Percentiles rank a stretch among this genome's conserved stretches.
Evolutionary conservation across 2,329 filamentous ascomycete genomes (phyloP).

Genomic region (Epicoccum sorghinum): DNA sequence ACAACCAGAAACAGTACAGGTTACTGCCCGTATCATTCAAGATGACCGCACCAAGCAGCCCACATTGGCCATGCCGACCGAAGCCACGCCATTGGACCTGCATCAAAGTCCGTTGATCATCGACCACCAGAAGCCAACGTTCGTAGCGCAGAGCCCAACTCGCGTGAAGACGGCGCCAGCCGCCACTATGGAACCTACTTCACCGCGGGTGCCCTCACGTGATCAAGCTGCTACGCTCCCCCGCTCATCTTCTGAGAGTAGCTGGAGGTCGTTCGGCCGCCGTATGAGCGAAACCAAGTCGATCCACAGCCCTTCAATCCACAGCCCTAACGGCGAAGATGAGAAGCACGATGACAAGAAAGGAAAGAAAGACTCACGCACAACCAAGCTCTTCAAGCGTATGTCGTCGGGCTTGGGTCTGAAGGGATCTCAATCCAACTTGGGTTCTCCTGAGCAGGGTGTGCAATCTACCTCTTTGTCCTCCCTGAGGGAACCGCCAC

Average conservation of each 20-base stretch:
- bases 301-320: conserved; percentile 33
- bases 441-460: conserved; percentile 50
- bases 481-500: conserved; percentile 50
- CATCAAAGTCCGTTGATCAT: conserved; percentile 66
- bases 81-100: conserved; percentile 58
- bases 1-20: conserved; percentile 79
- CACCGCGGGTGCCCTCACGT: conserved; percentile 38
- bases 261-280: conserved; percentile 46
- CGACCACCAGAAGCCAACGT: conserved; percentile 60
- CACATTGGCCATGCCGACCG: conserved; percentile 52
- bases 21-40: conserved; percentile 82
- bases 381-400: conserved; percentile 68
- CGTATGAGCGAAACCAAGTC: conserved; percentile 46
- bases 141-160: conserved; percentile 33
- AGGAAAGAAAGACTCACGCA: conserved; percentile 61
- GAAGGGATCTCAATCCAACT: conserved; percentile 53
- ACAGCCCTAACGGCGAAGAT: conserved; percentile 43
- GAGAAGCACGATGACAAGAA: conserved; percentile 52
- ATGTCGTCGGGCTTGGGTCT: conserved; percentile 65
- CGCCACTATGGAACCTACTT: conserved; percentile 33
- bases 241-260: conserved; percentile 49
- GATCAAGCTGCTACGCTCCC: conserved; percentile 40
- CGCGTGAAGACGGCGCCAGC: conserved; percentile 27
- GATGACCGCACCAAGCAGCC: conserved; percentile 55
- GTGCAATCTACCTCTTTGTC: conserved; percentile 32